Evolutionary conservation across 805 yeast genomes (phyloP), one percentile per base, ranked within the genome.

Genomic region (Wickerhamiella bombiphila): DNA sequence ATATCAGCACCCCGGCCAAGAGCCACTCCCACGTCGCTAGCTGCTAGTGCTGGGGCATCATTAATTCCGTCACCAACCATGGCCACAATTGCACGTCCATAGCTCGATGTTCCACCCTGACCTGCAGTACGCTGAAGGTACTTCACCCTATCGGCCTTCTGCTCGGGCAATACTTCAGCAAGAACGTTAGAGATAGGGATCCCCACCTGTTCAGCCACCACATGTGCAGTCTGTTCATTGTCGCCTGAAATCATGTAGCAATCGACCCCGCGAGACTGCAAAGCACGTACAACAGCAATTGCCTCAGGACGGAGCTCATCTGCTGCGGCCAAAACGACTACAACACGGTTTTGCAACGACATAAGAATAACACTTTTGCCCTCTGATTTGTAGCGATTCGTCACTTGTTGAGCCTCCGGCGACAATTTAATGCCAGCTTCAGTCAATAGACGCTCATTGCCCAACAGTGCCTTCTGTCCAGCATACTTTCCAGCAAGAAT

Each of bases 61-160:
- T 80, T 80, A 24, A 80, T 73, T 16, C 91, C 91, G 49, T 80
- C 91, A 7, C 91, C 91, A 6, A 80, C 76, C 86, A 80, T 78
- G 0, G 82, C 85, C 3, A 74, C 76, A 17, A 69, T 49, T 3
- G 65, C 55, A 3, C 61, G 43, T 1, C 50, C 43, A 13, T 48
- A 45, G 15, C 41, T 38, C 3, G 41, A 43, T 7, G 43, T 31
- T 3, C 43, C 44, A 9, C 54, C 38, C 31, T 54, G 54, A 32
- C 53, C 64, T 13, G 34, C 40, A 2, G 69, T 60, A 29, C 58
- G 52, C 49, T 75, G 77, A 9, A 80, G 61, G 65, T 68, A 62
- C 43, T 65, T 61, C 28, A 80, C 60, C 49, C 71, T 68, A 19
- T 63, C 67, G 5, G 80, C 76, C 54, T 80, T 80, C 39, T 75